Conservation (phyloP, 305 asterid species). For the Fraxinus platypoda region DNA sequence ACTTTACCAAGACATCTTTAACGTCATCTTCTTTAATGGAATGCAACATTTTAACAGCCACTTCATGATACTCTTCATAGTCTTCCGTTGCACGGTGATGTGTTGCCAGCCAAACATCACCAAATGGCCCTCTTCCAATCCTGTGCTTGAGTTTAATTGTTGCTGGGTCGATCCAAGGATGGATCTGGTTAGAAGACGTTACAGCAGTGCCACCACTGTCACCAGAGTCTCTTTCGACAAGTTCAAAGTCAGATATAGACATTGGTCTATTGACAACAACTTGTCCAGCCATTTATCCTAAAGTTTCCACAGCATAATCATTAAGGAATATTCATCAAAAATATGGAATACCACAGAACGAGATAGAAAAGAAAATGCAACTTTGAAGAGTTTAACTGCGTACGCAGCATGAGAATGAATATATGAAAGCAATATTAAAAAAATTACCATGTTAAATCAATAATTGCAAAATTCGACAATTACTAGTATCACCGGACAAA, state of each 20-base stretch:
- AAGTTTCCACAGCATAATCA: slow-evolving; percentile 15
- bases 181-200: slow-evolving; percentile 45
- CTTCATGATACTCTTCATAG: slow-evolving; percentile 72
- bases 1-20: slow-evolving; percentile 51
- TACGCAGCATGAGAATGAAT: slow-evolving; percentile 14
- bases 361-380: background rate
- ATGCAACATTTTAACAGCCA: slow-evolving; percentile 78
- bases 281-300: slow-evolving; percentile 68
- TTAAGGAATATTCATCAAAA: slow-evolving; percentile 1
- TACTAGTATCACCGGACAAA: background rate
- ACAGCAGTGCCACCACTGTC: slow-evolving; percentile 28
- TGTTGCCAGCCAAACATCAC: slow-evolving; percentile 91
- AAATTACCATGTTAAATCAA: background rate
- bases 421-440: background rate
- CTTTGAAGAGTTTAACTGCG: background rate
- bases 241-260: slow-evolving; percentile 66
- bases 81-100: slow-evolving; percentile 58
- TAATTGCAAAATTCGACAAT: background rate
- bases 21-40: slow-evolving; percentile 60
- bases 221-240: slow-evolving; percentile 64
- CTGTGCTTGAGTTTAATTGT: slow-evolving; percentile 75
- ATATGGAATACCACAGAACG: background rate
- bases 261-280: slow-evolving; percentile 38
- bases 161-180: slow-evolving; percentile 69
- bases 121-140: slow-evolving; percentile 83